These are phyloP conservation scores for Phylloporus sp. DNA, from an alignment of 768 basidiomycete species.

Conservation along the genomic window DNA sequence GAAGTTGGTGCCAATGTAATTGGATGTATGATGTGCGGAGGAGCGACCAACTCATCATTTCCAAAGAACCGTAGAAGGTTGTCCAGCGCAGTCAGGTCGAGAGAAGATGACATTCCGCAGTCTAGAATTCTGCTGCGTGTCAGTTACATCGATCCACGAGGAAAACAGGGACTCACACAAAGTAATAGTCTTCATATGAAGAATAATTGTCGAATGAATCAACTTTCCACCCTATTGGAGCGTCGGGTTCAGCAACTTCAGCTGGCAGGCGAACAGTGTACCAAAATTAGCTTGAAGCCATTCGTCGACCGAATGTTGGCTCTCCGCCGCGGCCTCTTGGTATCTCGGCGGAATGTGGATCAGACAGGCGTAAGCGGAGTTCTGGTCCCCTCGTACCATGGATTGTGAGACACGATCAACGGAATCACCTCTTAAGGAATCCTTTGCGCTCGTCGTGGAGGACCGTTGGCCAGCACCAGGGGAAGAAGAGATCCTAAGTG, in stretches of 20 bases:
- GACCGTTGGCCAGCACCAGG: background rate
- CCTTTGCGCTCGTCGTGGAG: background rate
- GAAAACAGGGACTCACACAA: too few relatives aligned
- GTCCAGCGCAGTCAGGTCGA: background rate
- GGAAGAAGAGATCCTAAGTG: background rate
- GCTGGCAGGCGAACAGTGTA: too few relatives aligned
- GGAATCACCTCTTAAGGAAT: background rate
- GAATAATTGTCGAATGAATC: too few relatives aligned
- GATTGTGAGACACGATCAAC: too few relatives aligned
- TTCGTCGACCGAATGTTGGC: too few relatives aligned
- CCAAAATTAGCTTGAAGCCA: too few relatives aligned
- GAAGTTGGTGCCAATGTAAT: background rate
- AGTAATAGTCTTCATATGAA: too few relatives aligned
- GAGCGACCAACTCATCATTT: background rate
- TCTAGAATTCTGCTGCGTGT: too few relatives aligned
- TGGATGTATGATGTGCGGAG: background rate
- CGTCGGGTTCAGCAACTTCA: too few relatives aligned
- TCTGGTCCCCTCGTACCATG: background rate
- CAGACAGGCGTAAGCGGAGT: background rate
- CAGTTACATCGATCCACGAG: too few relatives aligned
- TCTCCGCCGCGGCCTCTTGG: too few relatives aligned
- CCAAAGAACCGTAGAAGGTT: constrained; percentile 6
- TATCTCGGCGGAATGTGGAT: background rate
- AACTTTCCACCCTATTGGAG: too few relatives aligned
- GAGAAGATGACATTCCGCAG: background rate